Conservation (phyloP, 2,329 filamentous ascomycete genomes). For the Aspergillus niger region DNA sequence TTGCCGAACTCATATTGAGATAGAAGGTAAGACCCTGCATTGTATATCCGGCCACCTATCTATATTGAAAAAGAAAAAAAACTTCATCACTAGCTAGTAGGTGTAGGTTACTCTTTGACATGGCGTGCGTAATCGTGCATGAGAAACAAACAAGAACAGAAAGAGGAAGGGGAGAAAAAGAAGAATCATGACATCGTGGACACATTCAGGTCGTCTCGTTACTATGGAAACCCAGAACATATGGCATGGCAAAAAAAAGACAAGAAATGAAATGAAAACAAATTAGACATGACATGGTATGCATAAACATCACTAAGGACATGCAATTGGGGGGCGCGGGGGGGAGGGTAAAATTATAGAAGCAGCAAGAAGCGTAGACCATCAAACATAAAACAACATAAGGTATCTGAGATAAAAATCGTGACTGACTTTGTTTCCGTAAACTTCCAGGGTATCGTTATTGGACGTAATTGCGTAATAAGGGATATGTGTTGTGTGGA, state of each 20-base stretch:
- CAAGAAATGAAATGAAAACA: not conserved
- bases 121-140: not conserved
- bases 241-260: not conserved
- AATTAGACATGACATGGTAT: not conserved
- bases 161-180: not conserved
- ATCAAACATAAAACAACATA: too few relatives aligned
- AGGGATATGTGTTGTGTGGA: not conserved
- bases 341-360: too few relatives aligned
- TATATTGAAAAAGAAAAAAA: not conserved
- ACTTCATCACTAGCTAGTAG: not conserved
- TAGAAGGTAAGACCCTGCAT: not conserved
- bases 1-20: not conserved
- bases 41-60: not conserved
- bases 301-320: too few relatives aligned
- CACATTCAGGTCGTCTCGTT: conserved; percentile 8
- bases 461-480: not conserved
- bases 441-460: not conserved
- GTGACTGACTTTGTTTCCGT: not conserved
- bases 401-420: not conserved
- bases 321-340: too few relatives aligned
- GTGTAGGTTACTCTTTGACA: not conserved
- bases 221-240: conserved; percentile 9
- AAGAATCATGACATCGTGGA: conserved; percentile 9
- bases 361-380: too few relatives aligned
- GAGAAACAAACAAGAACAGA: not conserved